Conservation (phyloP, 116 monocot genomes). For the Posidonia oceanica region DNA sequence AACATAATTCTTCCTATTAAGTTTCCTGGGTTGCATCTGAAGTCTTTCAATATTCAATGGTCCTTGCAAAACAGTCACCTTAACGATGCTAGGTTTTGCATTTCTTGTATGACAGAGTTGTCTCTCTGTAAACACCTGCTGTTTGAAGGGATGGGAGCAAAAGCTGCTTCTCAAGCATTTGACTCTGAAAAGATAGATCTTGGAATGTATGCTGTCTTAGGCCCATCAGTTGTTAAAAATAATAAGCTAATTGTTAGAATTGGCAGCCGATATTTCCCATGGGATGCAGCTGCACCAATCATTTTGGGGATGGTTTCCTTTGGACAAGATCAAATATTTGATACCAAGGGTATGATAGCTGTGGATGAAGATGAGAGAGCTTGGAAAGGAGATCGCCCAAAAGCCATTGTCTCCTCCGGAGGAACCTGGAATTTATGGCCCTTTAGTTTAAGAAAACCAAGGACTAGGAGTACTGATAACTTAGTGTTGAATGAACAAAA, state of each 20-base stretch:
- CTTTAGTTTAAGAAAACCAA: slow-evolving; percentile 46
- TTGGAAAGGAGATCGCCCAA: slow-evolving; percentile 11
- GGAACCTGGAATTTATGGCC: slow-evolving; percentile 76
- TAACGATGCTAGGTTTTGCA: not conserved
- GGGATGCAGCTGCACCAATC: slow-evolving; percentile 51
- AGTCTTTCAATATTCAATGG: too few relatives aligned
- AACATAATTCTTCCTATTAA: too few relatives aligned
- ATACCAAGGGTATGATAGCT: slow-evolving; percentile 46
- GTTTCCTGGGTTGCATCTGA: too few relatives aligned
- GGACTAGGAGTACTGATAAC: slow-evolving; percentile 21
- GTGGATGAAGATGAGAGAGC: slow-evolving; percentile 23
- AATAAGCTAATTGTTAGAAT: slow-evolving; percentile 54
- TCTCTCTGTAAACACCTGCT: slow-evolving; percentile 56
- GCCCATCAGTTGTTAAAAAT: slow-evolving; percentile 45
- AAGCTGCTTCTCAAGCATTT: slow-evolving; percentile 48
- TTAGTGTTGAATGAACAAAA: slow-evolving; percentile 11
- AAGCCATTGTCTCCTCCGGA: slow-evolving; percentile 17
- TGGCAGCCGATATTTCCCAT: slow-evolving; percentile 44
- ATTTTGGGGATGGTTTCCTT: slow-evolving; percentile 51
- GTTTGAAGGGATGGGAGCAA: slow-evolving; percentile 60
- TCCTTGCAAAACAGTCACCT: not conserved
- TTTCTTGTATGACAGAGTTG: slow-evolving; percentile 29
- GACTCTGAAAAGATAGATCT: slow-evolving; percentile 44
- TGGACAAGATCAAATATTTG: slow-evolving; percentile 38
- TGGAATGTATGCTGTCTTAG: slow-evolving; percentile 32